phyloP scores from a whole-genome alignment of 2,329 filamentous ascomycete species.

The Fusarium sp. region DNA sequence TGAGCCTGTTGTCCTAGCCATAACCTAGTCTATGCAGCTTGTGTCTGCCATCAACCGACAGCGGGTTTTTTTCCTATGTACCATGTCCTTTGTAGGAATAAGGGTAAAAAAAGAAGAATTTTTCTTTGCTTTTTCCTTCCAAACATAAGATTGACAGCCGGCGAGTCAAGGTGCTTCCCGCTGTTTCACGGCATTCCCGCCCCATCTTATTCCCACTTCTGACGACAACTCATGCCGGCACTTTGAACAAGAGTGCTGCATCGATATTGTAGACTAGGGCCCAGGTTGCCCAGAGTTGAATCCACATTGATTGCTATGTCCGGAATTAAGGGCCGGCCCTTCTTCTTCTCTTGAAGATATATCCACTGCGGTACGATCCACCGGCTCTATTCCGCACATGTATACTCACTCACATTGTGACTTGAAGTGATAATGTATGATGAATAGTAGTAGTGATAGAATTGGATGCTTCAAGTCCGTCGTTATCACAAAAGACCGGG shows the following conservation, averaged over 20 bases:
- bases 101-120: background rate
- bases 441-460: background rate
- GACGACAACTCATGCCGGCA: constrained; percentile 39
- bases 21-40: background rate
- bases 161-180: constrained; percentile 22
- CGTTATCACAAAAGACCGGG: background rate
- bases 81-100: background rate
- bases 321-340: background rate
- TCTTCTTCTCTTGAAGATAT: background rate
- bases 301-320: background rate
- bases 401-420: background rate
- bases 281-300: background rate
- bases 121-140: constrained; percentile 26
- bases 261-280: background rate
- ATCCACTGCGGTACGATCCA: constrained; percentile 4
- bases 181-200: constrained; percentile 37
- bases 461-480: background rate
- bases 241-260: constrained; percentile 17
- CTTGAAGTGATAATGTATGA: background rate
- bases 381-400: background rate
- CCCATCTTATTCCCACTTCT: constrained; percentile 42
- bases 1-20: background rate
- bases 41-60: constrained; percentile 17
- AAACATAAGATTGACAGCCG: constrained; percentile 1
- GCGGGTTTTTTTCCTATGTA: constrained; percentile 1